A percentile compares a stretch with the other conserved stretches of the same genome.
Conservation (phyloP, 2,329 filamentous ascomycete species). For the Alternaria sp. region DNA sequence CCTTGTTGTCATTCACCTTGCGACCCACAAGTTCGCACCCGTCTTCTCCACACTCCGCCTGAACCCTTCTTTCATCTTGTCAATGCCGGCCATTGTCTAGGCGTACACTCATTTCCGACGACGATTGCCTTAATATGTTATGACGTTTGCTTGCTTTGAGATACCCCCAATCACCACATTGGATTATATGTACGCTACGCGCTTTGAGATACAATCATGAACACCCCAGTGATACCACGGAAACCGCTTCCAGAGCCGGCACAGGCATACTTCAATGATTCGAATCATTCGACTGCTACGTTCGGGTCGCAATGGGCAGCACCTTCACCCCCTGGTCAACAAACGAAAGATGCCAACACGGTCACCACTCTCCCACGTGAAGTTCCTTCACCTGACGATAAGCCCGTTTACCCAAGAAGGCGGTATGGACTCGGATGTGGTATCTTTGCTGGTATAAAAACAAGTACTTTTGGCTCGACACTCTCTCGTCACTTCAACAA, state of each 20-base stretch:
- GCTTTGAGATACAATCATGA: slow-evolving; percentile 28
- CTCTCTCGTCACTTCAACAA: slow-evolving; percentile 46
- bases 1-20: slow-evolving; percentile 25
- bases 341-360: slow-evolving; percentile 6
- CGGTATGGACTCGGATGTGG: slow-evolving; percentile 9
- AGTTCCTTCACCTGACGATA: neutral
- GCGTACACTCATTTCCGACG: slow-evolving; percentile 16
- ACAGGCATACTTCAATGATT: slow-evolving; percentile 30
- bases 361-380: slow-evolving; percentile 1
- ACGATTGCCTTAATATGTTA: neutral
- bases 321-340: slow-evolving; percentile 3
- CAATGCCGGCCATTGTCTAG: slow-evolving; percentile 6
- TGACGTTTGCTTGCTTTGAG: slow-evolving; percentile 11
- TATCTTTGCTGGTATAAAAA: slow-evolving; percentile 19
- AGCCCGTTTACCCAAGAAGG: slow-evolving; percentile 6
- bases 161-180: slow-evolving; percentile 17
- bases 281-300: slow-evolving; percentile 7
- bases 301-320: neutral
- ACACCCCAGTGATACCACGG: slow-evolving; percentile 23
- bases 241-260: slow-evolving; percentile 34
- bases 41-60: slow-evolving; percentile 21
- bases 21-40: slow-evolving; percentile 22
- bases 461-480: slow-evolving; percentile 28
- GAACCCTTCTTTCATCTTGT: slow-evolving; percentile 27
- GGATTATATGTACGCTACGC: slow-evolving; percentile 15